Evolutionary conservation across 192 early-diverging fungal genomes (phyloP).

Genomic region (Phycomyces blakesleeanus): DNA sequence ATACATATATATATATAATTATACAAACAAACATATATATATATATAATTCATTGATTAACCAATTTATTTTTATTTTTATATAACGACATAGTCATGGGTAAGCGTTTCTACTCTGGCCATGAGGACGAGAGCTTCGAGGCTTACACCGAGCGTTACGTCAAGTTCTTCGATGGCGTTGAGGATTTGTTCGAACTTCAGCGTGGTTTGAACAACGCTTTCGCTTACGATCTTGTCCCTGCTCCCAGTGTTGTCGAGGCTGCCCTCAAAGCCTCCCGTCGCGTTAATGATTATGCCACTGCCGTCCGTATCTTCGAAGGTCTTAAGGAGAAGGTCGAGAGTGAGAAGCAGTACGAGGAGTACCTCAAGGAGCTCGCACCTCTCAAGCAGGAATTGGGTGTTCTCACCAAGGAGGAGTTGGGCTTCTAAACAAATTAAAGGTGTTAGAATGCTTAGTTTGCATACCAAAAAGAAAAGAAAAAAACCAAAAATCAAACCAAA

Average conservation of each 20-base stretch:
- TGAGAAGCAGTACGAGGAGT: slow-evolving; percentile 83
- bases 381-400: slow-evolving; percentile 86
- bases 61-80: slow-evolving; percentile 1
- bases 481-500: too few species aligned
- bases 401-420: slow-evolving; percentile 84
- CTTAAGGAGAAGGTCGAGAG: slow-evolving; percentile 86
- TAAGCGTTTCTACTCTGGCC: slow-evolving; percentile 65
- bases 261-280: slow-evolving; percentile 88
- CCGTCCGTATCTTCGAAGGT: slow-evolving; percentile 92
- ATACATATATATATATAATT: too few species aligned
- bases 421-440: slow-evolving; percentile 45
- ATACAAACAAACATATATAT: too few species aligned
- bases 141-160: slow-evolving; percentile 75
- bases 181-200: slow-evolving; percentile 97
- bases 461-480: too few species aligned
- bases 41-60: slow-evolving; percentile 1
- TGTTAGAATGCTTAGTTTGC: too few species aligned
- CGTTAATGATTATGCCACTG: slow-evolving; percentile 91
- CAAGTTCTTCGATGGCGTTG: slow-evolving; percentile 79
- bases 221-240: slow-evolving; percentile 91
- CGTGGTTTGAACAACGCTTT: slow-evolving; percentile 97
- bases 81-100: slow-evolving; percentile 13
- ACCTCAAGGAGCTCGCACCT: slow-evolving; percentile 84
- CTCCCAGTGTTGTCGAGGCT: slow-evolving; percentile 82
- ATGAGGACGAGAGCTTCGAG: slow-evolving; percentile 74